Conservation (phyloP, 2,329 filamentous ascomycete species). For the Fusarium kyushuense region DNA sequence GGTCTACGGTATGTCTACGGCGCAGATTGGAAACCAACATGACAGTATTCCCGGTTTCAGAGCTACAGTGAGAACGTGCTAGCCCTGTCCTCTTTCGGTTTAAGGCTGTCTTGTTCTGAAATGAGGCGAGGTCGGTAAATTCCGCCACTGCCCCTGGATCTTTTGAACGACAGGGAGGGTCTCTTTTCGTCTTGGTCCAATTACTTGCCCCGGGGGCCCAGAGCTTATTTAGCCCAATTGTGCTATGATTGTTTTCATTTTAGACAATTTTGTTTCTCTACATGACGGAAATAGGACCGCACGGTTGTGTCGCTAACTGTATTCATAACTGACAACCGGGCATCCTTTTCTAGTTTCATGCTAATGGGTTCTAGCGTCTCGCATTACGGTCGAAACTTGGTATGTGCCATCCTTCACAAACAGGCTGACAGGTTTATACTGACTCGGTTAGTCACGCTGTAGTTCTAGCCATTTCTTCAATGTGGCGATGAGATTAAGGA, state of each 20-base stretch:
- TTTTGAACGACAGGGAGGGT: not conserved
- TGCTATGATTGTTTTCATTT: not conserved
- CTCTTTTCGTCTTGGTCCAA: not conserved
- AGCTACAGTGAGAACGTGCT: not conserved
- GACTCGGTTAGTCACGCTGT: not conserved
- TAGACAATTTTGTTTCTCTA: not conserved
- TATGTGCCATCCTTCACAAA: constrained; percentile 3
- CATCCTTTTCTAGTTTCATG: constrained; percentile 10
- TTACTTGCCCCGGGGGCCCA: not conserved
- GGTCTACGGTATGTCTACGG: constrained; percentile 4
- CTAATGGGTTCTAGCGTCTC: constrained; percentile 16
- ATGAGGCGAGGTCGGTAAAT: constrained; percentile 3
- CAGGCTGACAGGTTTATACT: not conserved
- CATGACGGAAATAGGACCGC: not conserved
- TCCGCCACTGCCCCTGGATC: not conserved
- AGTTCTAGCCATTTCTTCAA: not conserved
- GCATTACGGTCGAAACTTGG: constrained; percentile 7
- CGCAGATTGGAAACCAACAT: constrained; percentile 1
- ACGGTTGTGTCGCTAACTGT: not conserved
- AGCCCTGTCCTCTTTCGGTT: not conserved
- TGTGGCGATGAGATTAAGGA: not conserved
- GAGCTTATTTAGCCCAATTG: not conserved
- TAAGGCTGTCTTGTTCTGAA: not conserved
- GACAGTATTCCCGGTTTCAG: constrained; percentile 23
- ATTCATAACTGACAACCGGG: constrained; percentile 3